A percentile compares a stretch with the other conserved stretches of the same genome.
phyloP scores from a whole-genome alignment of 1,284 basidiomycete genomes.

The Blastosporella zonata region DNA sequence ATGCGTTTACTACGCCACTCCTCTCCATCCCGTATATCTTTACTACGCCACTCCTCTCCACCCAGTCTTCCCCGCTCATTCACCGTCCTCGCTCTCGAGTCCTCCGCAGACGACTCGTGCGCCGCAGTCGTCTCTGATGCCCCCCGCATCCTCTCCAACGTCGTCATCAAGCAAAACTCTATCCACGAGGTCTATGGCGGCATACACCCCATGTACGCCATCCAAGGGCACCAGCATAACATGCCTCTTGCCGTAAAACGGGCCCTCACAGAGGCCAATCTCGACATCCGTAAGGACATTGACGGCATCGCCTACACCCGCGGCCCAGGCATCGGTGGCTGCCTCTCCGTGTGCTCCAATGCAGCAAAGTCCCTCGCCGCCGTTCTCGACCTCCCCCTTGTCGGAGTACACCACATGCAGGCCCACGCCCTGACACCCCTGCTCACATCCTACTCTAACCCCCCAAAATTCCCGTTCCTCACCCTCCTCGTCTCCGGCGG shows the following conservation, averaged over 20 bases:
- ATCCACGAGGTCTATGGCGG: constrained; percentile 72
- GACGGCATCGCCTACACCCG: constrained; percentile 90
- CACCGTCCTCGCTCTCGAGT: constrained; percentile 78
- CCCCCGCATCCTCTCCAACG: constrained; percentile 72
- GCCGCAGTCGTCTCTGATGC: constrained; percentile 75
- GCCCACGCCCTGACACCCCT: constrained; percentile 88
- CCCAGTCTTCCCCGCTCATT: constrained; percentile 33
- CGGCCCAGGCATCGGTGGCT: constrained; percentile 84
- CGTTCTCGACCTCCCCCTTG: constrained; percentile 70
- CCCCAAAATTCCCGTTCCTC: constrained; percentile 81
- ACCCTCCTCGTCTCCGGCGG: constrained; percentile 88
- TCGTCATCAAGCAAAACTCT: constrained; percentile 77
- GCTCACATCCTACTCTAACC: constrained; percentile 53
- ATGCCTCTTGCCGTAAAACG: constrained; percentile 76
- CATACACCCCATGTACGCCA: constrained; percentile 80
- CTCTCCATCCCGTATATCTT: too few relatives aligned
- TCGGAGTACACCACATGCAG: constrained; percentile 97
- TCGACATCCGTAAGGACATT: constrained; percentile 56
- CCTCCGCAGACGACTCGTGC: constrained; percentile 89
- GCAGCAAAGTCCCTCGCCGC: constrained; percentile 83
- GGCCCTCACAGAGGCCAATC: constrained; percentile 64
- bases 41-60: too few relatives aligned
- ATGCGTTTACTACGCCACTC: constrained; percentile 34
- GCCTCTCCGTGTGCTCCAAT: constrained; percentile 73
- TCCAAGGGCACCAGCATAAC: constrained; percentile 71